phyloP scores from a whole-genome alignment of 176 grass and related monocot species.

The Eragrostis nindensis region DNA sequence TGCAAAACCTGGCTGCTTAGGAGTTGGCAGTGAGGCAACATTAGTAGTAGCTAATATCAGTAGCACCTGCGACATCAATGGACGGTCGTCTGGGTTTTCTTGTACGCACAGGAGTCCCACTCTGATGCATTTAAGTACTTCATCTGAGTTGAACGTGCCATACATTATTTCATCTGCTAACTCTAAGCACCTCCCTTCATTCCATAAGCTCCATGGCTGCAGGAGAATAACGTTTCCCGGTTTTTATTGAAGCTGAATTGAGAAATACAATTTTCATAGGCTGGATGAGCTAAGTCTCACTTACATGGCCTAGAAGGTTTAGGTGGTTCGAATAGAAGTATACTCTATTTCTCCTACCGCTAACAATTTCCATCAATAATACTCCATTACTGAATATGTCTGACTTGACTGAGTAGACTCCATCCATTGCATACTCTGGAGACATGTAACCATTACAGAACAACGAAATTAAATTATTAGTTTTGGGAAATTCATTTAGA shows the following conservation, averaged over 20 bases:
- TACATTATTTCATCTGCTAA: conserved; percentile 63
- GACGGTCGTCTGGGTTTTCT: conserved; percentile 68
- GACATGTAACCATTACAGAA: conserved; percentile 72
- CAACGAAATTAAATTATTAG: conserved; percentile 13
- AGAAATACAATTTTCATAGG: conserved; percentile 3
- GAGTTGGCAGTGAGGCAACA: conserved; percentile 45
- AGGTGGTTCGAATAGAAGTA: conserved; percentile 42
- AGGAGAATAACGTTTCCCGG: background rate
- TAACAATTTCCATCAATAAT: conserved; percentile 68
- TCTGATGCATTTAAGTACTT: conserved; percentile 53
- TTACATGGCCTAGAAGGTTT: conserved; percentile 72
- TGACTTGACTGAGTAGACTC: conserved; percentile 67
- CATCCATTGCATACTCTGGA: conserved; percentile 75
- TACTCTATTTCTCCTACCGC: conserved; percentile 67
- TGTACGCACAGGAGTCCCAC: conserved; percentile 65
- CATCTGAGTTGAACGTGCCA: conserved; percentile 44
- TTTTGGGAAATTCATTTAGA: conserved; percentile 1
- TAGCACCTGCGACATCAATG: conserved; percentile 66
- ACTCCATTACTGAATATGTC: conserved; percentile 74
- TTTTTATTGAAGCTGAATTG: background rate
- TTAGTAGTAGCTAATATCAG: conserved; percentile 57
- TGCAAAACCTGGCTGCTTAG: conserved; percentile 67
- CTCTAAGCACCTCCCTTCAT: conserved; percentile 50
- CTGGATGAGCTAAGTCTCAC: conserved; percentile 32
- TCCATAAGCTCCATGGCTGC: conserved; percentile 72